phyloP scores from a whole-genome alignment of 352 stramenopile species.

The Globisporangium ultimum region DNA sequence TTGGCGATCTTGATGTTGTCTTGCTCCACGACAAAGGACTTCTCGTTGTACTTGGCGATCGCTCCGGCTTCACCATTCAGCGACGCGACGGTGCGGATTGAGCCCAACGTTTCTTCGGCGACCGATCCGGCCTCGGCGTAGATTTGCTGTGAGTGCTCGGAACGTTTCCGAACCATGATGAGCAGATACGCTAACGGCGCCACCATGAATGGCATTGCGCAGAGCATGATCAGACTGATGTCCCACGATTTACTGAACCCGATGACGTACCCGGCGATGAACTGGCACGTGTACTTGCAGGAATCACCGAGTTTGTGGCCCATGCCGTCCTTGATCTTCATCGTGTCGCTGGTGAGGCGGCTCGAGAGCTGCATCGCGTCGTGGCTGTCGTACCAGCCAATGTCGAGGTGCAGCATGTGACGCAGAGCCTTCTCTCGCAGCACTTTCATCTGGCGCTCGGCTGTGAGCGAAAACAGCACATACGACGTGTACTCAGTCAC shows the following conservation, averaged over 20 bases:
- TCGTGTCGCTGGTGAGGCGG: conserved; percentile 39
- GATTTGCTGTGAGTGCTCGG: conserved; percentile 29
- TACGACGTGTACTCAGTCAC: conserved; percentile 26
- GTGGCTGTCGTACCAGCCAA: conserved; percentile 46
- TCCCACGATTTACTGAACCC: conserved; percentile 45
- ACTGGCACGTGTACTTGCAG: conserved; percentile 32
- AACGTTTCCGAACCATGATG: conserved; percentile 13
- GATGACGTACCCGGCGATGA: conserved; percentile 38
- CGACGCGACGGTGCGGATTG: conserved; percentile 52
- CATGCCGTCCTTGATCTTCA: conserved; percentile 63
- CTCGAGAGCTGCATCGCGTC: conserved; percentile 40
- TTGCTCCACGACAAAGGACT: conserved; percentile 21
- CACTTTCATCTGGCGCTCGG: conserved; percentile 46
- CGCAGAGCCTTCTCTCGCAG: conserved; percentile 26
- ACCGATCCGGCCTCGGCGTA: conserved; percentile 46
- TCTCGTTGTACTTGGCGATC: conserved; percentile 34
- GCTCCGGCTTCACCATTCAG: conserved; percentile 38
- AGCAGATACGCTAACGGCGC: conserved; percentile 34
- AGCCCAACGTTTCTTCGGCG: conserved; percentile 53
- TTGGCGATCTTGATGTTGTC: conserved; percentile 29
- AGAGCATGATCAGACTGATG: conserved; percentile 39
- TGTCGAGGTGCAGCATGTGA: conserved; percentile 51
- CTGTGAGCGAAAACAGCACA: conserved; percentile 21
- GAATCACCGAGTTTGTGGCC: conserved; percentile 45
- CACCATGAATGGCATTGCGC: conserved; percentile 37